Base-by-base conservation (phyloP, 2,329 filamentous ascomycete species). In the Fusarium sp. region DNA sequence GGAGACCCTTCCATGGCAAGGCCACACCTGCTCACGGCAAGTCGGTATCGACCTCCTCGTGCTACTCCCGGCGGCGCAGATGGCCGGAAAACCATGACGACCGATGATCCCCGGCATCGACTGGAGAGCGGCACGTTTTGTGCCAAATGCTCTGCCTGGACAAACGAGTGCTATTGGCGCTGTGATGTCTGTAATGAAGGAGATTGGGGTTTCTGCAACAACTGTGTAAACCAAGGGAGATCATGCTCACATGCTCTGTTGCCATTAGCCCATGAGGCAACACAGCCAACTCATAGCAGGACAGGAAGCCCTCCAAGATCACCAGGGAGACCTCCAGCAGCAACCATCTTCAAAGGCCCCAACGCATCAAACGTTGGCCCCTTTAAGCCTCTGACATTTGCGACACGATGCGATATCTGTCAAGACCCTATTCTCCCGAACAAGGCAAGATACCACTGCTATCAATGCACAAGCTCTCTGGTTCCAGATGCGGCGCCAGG, bases 181-280 rank as follows among this genome's bases (percentile, higher is more conserved):
- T 98, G 95, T 78, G 88, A 91, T 64, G 78, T 85, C 25, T 98
- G 95, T 80, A 97, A 97, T 73, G 89, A 96, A 67, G 95, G 93
- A 5, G 94, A 96, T 75, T 98, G 94, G 94, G 95, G 95, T 0
- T 97, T 93, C 77, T 98, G 95, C 80, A 93, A 94, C 73, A 82
- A 85, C 65, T 98, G 95, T 71, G 93, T 97, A 29, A 94, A 95
- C 64, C 89, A 90, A 77, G 93, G 93, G 14, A 85, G 86, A 64
- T 91, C 89, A 64, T 98, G 95, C 79, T 91, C 90, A 0, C 95
- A 98, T 75, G 85, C 91, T 6, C 83, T 98, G 0, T 82, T 97
- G 0, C 93, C 94, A 0, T 82, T 97, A 46, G 87, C 89, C 1
- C 90, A 93, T 70, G 83, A 87, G 46, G 78, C 81, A 27, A 74